A percentile compares a stretch with the other conserved stretches of the same genome.
Conservation (phyloP, 139 green algal species). For the Micromonas commoda region DNA sequence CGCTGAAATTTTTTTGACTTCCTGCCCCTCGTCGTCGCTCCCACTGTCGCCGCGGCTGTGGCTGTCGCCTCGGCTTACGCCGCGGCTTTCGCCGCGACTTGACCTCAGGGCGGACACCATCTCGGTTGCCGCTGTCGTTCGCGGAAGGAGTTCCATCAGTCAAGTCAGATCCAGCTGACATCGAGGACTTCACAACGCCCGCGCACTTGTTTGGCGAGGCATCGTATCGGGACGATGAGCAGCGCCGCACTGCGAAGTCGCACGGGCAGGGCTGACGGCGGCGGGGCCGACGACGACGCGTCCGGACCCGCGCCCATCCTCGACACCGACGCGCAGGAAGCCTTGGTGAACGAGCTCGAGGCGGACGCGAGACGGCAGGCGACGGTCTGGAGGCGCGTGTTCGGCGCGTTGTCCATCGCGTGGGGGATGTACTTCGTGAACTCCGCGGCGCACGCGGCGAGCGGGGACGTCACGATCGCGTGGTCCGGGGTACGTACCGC, state of each 20-base stretch:
- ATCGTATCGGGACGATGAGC: too few species aligned
- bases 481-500: neutral
- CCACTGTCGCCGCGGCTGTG: too few species aligned
- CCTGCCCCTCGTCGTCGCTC: too few species aligned
- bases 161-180: too few species aligned
- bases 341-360: neutral
- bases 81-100: too few species aligned
- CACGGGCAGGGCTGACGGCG: neutral
- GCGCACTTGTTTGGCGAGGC: too few species aligned
- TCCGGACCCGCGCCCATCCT: neutral
- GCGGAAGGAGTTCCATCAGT: too few species aligned
- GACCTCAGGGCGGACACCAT: too few species aligned
- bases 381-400: neutral
- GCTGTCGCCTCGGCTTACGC: too few species aligned
- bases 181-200: too few species aligned
- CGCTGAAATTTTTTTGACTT: too few species aligned
- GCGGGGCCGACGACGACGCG: neutral
- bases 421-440: neutral
- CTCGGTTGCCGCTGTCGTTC: too few species aligned
- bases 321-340: neutral
- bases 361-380: neutral
- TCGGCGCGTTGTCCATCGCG: neutral
- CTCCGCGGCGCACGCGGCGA: neutral
- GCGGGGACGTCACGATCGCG: neutral
- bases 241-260: neutral